These are phyloP conservation scores for Leccinum rimulosum DNA, from an alignment of 768 basidiomycete genomes.

Conservation along the genomic window DNA sequence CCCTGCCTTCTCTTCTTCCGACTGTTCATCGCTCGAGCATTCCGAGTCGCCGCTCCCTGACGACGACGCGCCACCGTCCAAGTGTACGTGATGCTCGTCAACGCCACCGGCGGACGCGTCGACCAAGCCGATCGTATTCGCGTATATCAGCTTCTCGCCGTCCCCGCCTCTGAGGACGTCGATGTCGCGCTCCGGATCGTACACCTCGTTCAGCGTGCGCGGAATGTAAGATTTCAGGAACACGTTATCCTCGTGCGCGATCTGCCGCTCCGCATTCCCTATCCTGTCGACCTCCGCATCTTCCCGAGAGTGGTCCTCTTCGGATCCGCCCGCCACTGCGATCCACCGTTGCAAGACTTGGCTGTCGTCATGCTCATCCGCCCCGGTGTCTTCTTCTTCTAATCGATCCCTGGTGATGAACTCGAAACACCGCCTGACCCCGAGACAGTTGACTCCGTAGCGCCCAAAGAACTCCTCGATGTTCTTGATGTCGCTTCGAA, in stretches of 20 bases:
- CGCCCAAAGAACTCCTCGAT: conserved; percentile 88
- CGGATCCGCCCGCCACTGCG: conserved; percentile 33
- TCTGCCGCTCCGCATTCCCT: conserved; percentile 12
- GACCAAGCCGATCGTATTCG: conserved; percentile 81
- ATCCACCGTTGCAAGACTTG: conserved; percentile 47
- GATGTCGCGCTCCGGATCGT: conserved; percentile 92
- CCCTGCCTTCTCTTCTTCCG: conserved; percentile 35
- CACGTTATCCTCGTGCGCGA: conserved; percentile 78
- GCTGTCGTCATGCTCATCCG: conserved; percentile 19
- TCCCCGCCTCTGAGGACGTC: conserved; percentile 70
- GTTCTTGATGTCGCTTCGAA: conserved; percentile 89
- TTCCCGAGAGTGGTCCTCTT: conserved; percentile 12
- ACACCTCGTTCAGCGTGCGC: conserved; percentile 86
- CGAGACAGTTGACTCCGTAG: conserved; percentile 72
- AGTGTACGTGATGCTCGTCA: conserved; percentile 14
- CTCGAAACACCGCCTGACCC: conserved; percentile 81
- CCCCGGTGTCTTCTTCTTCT: conserved; percentile 24
- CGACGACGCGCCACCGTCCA: conserved; percentile 20
- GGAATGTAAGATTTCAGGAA: conserved; percentile 94
- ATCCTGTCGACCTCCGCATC: conserved; percentile 11
- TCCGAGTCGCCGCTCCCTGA: conserved; percentile 25
- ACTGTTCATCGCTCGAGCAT: conserved; percentile 33
- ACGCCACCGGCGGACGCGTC: conserved; percentile 25
- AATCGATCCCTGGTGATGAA: conserved; percentile 71
- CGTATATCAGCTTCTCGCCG: conserved; percentile 77